These are phyloP conservation scores for Candida sp. DNA, from an alignment of 1,139 yeast genomes.

Conservation along the genomic window DNA sequence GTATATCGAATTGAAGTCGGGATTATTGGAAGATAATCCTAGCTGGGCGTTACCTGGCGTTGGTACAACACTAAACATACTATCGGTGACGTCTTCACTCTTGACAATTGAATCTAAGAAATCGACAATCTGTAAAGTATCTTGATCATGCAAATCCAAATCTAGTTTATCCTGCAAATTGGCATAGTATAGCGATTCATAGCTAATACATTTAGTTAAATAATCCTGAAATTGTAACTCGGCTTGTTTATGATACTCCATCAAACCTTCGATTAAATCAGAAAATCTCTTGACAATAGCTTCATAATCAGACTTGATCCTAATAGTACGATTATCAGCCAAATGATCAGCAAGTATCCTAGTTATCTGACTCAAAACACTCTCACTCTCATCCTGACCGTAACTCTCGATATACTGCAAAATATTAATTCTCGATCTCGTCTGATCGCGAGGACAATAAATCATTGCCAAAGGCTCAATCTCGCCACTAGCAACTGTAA, in stretches of 20 bases:
- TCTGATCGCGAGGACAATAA: not conserved
- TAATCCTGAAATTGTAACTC: slow-evolving; percentile 17
- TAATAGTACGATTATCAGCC: slow-evolving; percentile 14
- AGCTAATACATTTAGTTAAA: slow-evolving; percentile 16
- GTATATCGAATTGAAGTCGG: slow-evolving; percentile 18
- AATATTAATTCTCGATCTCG: not conserved
- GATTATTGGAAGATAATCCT: slow-evolving; percentile 12
- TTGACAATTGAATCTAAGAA: slow-evolving; percentile 18
- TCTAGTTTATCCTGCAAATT: slow-evolving; percentile 15
- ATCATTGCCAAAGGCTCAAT: not conserved
- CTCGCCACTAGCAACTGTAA: not conserved
- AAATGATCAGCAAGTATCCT: slow-evolving; percentile 1
- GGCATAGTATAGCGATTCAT: slow-evolving; percentile 18
- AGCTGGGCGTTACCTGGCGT: slow-evolving; percentile 8
- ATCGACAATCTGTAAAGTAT: slow-evolving; percentile 20
- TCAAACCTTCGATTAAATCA: slow-evolving; percentile 17
- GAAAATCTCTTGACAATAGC: slow-evolving; percentile 16
- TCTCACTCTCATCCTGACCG: not conserved
- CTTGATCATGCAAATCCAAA: slow-evolving; percentile 14
- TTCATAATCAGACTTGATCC: slow-evolving; percentile 18
- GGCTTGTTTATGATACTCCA: slow-evolving; percentile 17
- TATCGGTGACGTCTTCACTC: slow-evolving; percentile 11
- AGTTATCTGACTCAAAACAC: not conserved
- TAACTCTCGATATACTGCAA: not conserved
- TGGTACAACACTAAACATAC: slow-evolving; percentile 20